These are phyloP conservation scores for Antitrichia curtipendula DNA, from an alignment of 225 moss, liverwort and hornwort species.

Conservation along the genomic window DNA sequence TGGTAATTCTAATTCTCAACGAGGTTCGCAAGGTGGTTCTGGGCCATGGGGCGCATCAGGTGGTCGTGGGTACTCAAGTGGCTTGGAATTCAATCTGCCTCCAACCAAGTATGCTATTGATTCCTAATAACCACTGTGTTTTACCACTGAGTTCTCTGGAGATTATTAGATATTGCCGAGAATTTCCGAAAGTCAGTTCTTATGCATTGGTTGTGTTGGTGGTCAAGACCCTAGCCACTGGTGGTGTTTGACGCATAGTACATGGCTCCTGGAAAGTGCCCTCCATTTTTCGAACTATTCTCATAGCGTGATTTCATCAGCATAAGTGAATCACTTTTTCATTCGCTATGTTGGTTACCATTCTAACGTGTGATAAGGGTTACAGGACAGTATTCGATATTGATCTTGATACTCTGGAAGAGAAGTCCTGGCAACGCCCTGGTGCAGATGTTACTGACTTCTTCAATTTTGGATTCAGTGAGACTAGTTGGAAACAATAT, in stretches of 20 bases:
- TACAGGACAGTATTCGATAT: conserved; percentile 99
- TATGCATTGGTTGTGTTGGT: background rate
- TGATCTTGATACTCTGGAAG: conserved; percentile 89
- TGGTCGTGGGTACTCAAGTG: conserved; percentile 58
- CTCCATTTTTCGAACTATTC: background rate
- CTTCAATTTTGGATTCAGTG: conserved; percentile 91
- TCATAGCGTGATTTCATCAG: background rate
- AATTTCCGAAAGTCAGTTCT: background rate
- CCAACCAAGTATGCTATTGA: conserved; percentile 76
- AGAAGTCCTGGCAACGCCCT: conserved; percentile 91
- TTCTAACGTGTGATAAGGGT: background rate
- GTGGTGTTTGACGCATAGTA: background rate
- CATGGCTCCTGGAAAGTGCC: background rate
- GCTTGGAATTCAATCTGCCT: conserved; percentile 87
- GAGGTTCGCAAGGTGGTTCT: conserved; percentile 54
- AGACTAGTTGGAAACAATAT: conserved; percentile 92
- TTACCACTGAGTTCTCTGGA: background rate
- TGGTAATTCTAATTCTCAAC: conserved; percentile 50
- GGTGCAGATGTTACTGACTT: conserved; percentile 85
- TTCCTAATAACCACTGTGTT: background rate
- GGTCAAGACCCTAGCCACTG: background rate
- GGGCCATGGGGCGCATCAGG: conserved; percentile 54
- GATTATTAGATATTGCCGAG: background rate
- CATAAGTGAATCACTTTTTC: background rate
- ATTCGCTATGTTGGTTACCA: background rate